A percentile compares a stretch with the other conserved stretches of the same genome.
These are phyloP conservation scores for Xylariaceae sp. DNA, from an alignment of 2,329 filamentous ascomycete genomes.

Conservation along the genomic window DNA sequence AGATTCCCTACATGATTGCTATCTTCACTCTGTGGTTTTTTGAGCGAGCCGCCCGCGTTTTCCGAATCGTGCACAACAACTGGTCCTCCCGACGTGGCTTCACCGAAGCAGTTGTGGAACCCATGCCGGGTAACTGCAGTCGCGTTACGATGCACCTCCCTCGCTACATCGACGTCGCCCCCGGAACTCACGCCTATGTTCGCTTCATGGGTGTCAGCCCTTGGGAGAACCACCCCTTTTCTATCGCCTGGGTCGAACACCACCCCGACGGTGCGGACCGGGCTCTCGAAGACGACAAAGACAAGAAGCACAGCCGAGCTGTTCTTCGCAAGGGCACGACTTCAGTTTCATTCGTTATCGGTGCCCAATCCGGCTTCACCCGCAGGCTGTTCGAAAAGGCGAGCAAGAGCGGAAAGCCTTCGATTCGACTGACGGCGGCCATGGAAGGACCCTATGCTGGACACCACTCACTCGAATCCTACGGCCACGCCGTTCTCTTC, in stretches of 20 bases:
- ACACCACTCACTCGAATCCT: conserved; percentile 81
- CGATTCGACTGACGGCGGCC: conserved; percentile 62
- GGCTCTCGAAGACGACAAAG: conserved; percentile 32
- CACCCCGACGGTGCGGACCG: conserved; percentile 35
- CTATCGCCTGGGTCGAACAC: conserved; percentile 67
- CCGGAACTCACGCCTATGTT: conserved; percentile 70
- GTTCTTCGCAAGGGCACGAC: conserved; percentile 37
- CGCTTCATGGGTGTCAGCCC: conserved; percentile 61
- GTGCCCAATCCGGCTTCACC: conserved; percentile 84
- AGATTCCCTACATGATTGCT: conserved; percentile 68
- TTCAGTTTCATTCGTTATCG: conserved; percentile 74
- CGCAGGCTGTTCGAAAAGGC: conserved; percentile 72
- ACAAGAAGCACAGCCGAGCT: conserved; percentile 31
- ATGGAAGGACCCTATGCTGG: conserved; percentile 88
- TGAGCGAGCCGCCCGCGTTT: conserved; percentile 62
- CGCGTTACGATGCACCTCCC: conserved; percentile 67
- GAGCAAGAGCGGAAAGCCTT: conserved; percentile 44
- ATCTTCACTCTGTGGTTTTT: conserved; percentile 71
- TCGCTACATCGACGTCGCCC: conserved; percentile 58
- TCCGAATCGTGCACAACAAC: conserved; percentile 62
- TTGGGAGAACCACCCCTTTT: conserved; percentile 76
- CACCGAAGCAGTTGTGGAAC: conserved; percentile 61
- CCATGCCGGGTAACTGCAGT: conserved; percentile 63
- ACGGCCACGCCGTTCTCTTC: conserved; percentile 85
- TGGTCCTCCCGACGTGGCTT: conserved; percentile 49